Base-by-base conservation (phyloP, 2,329 filamentous ascomycete genomes). In the Talaromyces sp. region DNA sequence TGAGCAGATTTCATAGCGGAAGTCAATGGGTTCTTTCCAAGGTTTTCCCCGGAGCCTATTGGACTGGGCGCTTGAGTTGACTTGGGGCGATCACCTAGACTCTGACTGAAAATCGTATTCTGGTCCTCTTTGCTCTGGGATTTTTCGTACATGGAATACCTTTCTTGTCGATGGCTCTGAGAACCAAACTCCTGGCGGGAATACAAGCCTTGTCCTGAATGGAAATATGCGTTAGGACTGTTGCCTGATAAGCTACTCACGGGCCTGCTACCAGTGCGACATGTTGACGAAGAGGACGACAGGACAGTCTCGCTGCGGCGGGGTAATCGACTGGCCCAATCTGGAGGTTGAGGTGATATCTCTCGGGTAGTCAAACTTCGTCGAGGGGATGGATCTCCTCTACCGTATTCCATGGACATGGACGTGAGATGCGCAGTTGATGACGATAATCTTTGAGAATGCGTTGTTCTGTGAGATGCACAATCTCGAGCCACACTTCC, bases 281-380 rank as follows among this genome's bases (percentile, higher is more conserved):
- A 47, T 69, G 35, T 22, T 8, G 54, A 47, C 2, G 60, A 60
- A n/a, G 65, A 57, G 31, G 65, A 69, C 9, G 72, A 72, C 14
- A 76, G 22, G 8, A 67, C 66, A 3, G 75, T 76, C 60, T 74
- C 75, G 39, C 72, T 75, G 33, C 75, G 69, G 39, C 73, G 71
- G 19, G 73, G 74, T 8, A 71, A 65, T 31, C 69, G 65, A 54
- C 68, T 70, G 43, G 68, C 67, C 33, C 70, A 69, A 58, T 75
- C 71, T 35, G 69, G 69, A 10, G 70, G 67, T 22, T 68, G 68
- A 48, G 70, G 69, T 0, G 73, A 69, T 27, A 59, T 43, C 54
- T 72, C 72, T 22, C 74, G 72, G 39, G 74, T 71, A 22, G 75
- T 78, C 68, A 76, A 64, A 60, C 75, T 77, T 45, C 76, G 72